Evolutionary conservation across 805 yeast genomes (phyloP).

Genomic region (Lachancea quebecensis): DNA sequence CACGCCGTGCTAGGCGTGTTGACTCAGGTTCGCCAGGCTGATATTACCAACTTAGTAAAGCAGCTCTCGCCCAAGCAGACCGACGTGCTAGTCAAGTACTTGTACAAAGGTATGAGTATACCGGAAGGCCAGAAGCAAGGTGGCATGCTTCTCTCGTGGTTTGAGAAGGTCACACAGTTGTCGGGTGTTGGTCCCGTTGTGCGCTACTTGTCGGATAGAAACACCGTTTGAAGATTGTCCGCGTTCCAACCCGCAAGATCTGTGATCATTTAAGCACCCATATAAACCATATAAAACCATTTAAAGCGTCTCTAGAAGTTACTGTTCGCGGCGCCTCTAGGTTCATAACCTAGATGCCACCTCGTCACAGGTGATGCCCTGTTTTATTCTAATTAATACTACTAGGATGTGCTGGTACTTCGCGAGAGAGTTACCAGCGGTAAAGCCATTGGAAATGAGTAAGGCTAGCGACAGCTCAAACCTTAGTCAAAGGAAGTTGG

Average conservation of each 20-base stretch:
- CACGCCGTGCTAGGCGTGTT: slow-evolving; percentile 63
- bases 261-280: not conserved
- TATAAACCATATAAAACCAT: not conserved
- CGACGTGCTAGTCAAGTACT: slow-evolving; percentile 71
- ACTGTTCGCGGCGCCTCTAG: no score
- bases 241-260: not conserved
- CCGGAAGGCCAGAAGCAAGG: slow-evolving; percentile 79
- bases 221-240: slow-evolving; percentile 46
- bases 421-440: no score
- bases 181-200: slow-evolving; percentile 88
- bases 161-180: slow-evolving; percentile 75
- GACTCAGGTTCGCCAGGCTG: slow-evolving; percentile 58
- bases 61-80: slow-evolving; percentile 57
- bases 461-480: not conserved
- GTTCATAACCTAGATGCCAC: no score
- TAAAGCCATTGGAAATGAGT: no score
- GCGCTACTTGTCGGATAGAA: slow-evolving; percentile 78
- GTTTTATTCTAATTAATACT: no score
- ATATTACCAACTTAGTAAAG: slow-evolving; percentile 55
- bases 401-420: no score
- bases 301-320: no score
- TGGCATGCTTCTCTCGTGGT: slow-evolving; percentile 83
- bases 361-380: no score
- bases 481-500: not conserved
- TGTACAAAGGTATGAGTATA: slow-evolving; percentile 78